These are phyloP conservation scores for Rubia balearica DNA, from an alignment of 305 asterid species.

Conservation along the genomic window DNA sequence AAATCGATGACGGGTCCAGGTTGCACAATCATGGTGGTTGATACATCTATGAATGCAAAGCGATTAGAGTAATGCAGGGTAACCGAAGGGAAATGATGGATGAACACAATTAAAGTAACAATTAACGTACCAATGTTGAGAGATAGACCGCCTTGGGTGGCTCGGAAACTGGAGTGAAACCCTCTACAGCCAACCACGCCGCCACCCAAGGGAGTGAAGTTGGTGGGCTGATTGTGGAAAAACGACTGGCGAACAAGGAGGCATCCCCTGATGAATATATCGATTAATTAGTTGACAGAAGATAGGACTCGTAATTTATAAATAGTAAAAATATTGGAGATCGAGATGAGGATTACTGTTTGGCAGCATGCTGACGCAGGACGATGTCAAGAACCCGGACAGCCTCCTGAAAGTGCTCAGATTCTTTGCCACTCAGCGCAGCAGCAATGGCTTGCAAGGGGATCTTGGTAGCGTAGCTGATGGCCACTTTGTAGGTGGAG, in stretches of 20 bases:
- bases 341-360: constrained; percentile 28
- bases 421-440: constrained; percentile 46
- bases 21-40: constrained; percentile 68
- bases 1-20: constrained; percentile 64
- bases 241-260: constrained; percentile 66
- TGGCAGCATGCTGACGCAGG: constrained; percentile 62
- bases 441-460: constrained; percentile 50
- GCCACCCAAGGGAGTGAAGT: constrained; percentile 45
- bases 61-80: background rate
- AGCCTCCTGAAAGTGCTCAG: constrained; percentile 65
- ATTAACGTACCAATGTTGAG: constrained; percentile 45
- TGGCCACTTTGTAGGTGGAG: constrained; percentile 44
- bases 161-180: constrained; percentile 63
- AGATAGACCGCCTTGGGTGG: constrained; percentile 61
- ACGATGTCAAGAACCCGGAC: constrained; percentile 56
- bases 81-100: background rate
- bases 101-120: background rate
- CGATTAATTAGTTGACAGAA: background rate
- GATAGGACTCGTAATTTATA: no score
- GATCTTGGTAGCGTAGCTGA: constrained; percentile 57
- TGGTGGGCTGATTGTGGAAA: constrained; percentile 46
- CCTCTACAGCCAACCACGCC: constrained; percentile 70
- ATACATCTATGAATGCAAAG: constrained; percentile 30
- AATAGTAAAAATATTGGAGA: background rate
- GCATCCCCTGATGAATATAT: constrained; percentile 48